Base-by-base conservation (phyloP, 768 basidiomycete species). In the Boletus pseudo-olivaceus region DNA sequence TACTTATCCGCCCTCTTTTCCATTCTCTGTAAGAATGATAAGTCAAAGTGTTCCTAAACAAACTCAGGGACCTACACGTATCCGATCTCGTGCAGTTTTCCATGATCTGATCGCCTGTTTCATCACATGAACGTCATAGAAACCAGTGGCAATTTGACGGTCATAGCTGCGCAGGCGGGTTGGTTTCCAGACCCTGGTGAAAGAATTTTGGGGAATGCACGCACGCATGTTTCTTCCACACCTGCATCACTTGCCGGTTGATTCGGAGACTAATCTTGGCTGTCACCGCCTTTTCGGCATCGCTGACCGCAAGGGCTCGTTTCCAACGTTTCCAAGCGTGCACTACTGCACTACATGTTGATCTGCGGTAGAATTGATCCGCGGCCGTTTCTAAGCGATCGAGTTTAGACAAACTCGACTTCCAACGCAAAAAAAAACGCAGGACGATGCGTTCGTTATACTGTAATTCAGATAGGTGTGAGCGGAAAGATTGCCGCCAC, bases 401-500 rank as follows among this genome's bases (percentile, higher is more conserved):
- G 1, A 82, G 49, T 38, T 65, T 62, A 8, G 59, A 68, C 14
- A 84, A 56, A 35, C 63, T 73, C 20, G 61, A 61, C 65, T 75
- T 83, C 89, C 90, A 92, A 33, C 68, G 76, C 42, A 63, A 55
- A 57, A 82, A 78, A 54, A 72, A 76, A 23, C 76, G 76, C 23
- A 66, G 54, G 19, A 79, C 59, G 8, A 87, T 55, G 43, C 71
- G 74, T 57, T 73, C 69, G 19, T 72, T 63, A 58, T 83, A 81
- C 58, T 79, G 79, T 45, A 79, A 77, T 43, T 77, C 76, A 14
- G 84, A 78, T 1, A 82, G 64, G 44, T 72, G 78, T 11, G 75
- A 75, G n/a, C 73, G 75, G 57, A 82, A 77, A 9, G 76, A 72
- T 54, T 82, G 84, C 39, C 79, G 76, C 90, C 90, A 92, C 62